Evolutionary conservation across 192 early-diverging fungal species (phyloP), one percentile per base, ranked within the genome.

Genomic region (Lunasporangiospora selenospora): DNA sequence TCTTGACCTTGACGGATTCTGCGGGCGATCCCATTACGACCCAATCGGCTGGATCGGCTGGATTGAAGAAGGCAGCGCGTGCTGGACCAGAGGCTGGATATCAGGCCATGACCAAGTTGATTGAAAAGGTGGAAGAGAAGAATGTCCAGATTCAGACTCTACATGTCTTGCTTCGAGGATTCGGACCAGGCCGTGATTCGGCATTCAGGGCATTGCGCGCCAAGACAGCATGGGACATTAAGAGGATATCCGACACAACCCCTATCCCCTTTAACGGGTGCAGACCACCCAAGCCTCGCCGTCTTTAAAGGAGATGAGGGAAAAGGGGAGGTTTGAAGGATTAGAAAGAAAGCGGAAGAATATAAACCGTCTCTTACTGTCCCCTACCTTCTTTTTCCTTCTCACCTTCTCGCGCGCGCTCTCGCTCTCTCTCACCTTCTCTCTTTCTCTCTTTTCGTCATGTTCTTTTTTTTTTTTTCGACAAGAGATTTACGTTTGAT

Each of bases 1-100:
- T 95, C 50, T 31, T 93, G 43, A 90, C 92, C 24, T 77, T 98
- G 53, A 92, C 92, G 1, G 82, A 88, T 54, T 75, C 81, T 8
- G 77, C 82, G 23, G 94, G 94, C 13, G 61, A 88, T 27, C 83
- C 87, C 29, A 75, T 97, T 34, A 79, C 88, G 26, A 88, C 83
- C 45, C 80, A 89, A 36, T 92, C 92, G 6, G 93, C 90, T 21
- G 96, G 96, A 23, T 84, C 81, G 15, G 87, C 87, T 5, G 93
- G 93, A 26, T 91, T 98, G 61, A 92, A 89, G 61, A 96, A 96
- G 75, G 87, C 95, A 12, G 85, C 90, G 50, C 86, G 96, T 15
- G 89, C 91, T 38, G 93, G 92, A 29, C 90, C 85, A 61, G 96
- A 98, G 77, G 93, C 93, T 24, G 95, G 93, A 6, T 95, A 97